These are phyloP conservation scores for Begonia loranthoides DNA, from an alignment of 306 rosid genomes.

Conservation along the genomic window DNA sequence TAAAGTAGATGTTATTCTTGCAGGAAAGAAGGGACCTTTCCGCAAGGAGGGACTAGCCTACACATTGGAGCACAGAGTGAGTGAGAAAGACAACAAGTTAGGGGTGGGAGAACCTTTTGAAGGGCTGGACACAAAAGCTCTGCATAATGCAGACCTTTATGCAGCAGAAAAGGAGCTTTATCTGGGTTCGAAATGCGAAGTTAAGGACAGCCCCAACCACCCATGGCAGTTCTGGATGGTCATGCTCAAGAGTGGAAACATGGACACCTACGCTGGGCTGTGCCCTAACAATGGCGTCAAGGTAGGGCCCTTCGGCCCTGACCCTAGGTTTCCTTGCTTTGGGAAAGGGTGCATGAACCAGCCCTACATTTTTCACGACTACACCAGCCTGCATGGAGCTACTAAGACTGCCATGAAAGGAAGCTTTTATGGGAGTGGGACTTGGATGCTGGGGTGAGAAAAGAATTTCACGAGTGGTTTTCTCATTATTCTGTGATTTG, in stretches of 20 bases:
- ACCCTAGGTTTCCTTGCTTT: slow-evolving; percentile 37
- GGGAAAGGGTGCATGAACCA: slow-evolving; percentile 59
- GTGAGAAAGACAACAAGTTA: slow-evolving; percentile 26
- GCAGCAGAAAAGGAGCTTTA: slow-evolving; percentile 37
- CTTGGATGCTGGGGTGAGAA: slow-evolving; percentile 30
- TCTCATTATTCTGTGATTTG: slow-evolving; percentile 41
- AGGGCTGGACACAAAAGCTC: not conserved
- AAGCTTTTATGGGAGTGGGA: slow-evolving; percentile 45
- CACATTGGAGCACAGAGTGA: slow-evolving; percentile 15
- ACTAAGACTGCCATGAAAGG: slow-evolving; percentile 6
- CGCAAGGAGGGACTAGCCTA: too few relatives aligned
- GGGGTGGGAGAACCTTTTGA: slow-evolving; percentile 6
- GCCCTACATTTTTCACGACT: slow-evolving; percentile 38
- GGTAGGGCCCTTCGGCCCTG: slow-evolving; percentile 16
- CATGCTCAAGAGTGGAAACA: slow-evolving; percentile 48
- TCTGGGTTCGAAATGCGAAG: slow-evolving; percentile 33
- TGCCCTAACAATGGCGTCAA: slow-evolving; percentile 44
- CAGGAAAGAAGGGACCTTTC: too few relatives aligned
- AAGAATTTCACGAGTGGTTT: slow-evolving; percentile 13
- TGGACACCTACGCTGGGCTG: slow-evolving; percentile 34
- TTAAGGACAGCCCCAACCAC: slow-evolving; percentile 10
- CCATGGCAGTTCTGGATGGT: slow-evolving; percentile 58
- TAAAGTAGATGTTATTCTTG: too few relatives aligned
- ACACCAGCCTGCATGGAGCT: slow-evolving; percentile 18
- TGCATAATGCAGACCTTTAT: slow-evolving; percentile 16